Evolutionary conservation across 1,139 yeast genomes (phyloP).

Genomic region (Candida neerlandica): DNA sequence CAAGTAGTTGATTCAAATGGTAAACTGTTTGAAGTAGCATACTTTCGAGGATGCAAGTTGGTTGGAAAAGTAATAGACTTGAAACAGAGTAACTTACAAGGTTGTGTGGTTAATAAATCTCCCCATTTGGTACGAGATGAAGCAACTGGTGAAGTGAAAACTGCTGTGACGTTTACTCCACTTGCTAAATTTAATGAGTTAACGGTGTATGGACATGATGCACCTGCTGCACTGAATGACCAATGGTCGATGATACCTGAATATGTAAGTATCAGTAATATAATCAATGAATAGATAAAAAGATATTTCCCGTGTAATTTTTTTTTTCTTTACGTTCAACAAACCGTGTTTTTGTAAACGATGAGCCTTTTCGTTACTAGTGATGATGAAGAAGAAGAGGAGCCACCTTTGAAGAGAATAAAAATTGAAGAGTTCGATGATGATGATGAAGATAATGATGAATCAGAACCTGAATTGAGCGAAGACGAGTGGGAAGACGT

Average conservation of each 20-base stretch:
- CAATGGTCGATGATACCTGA: constrained; percentile 40
- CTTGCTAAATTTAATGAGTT: constrained; percentile 35
- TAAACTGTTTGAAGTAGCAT: constrained; percentile 24
- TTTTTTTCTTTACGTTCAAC: background rate
- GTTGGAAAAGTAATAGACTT: constrained; percentile 32
- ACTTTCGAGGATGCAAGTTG: constrained; percentile 44
- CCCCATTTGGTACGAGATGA: constrained; percentile 29
- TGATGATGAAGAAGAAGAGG: constrained; percentile 13
- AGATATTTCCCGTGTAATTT: background rate
- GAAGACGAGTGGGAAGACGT: constrained; percentile 28
- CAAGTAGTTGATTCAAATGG: constrained; percentile 20
- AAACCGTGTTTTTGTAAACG: background rate
- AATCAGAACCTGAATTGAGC: constrained; percentile 13
- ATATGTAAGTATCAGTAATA: constrained; percentile 34
- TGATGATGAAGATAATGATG: constrained; percentile 9
- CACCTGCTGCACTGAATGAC: constrained; percentile 30
- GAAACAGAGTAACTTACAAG: constrained; percentile 22
- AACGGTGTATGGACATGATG: constrained; percentile 44
- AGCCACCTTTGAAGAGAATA: constrained; percentile 10
- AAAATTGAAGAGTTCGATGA: constrained; percentile 11
- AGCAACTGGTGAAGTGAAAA: constrained; percentile 22
- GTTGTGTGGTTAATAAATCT: constrained; percentile 33
- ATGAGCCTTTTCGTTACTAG: constrained; percentile 10
- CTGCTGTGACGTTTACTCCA: constrained; percentile 31
- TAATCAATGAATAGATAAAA: constrained; percentile 27